Evolutionary conservation across 2,329 filamentous ascomycete genomes (phyloP).

Genomic region (Colletotrichum sp.): DNA sequence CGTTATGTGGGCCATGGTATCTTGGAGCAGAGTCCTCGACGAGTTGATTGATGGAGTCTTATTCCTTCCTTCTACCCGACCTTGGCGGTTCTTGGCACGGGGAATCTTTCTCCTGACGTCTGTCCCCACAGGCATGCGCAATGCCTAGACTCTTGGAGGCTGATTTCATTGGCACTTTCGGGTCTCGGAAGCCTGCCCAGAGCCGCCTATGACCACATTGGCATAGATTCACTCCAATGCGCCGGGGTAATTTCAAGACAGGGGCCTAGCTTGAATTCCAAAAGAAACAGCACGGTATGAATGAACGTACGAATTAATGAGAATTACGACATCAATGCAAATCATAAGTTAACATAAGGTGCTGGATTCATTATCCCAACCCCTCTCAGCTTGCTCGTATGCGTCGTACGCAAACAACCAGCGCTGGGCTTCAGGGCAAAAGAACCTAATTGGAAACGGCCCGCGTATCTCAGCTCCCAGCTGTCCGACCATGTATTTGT

Average conservation of each 20-base stretch:
- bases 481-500: background rate
- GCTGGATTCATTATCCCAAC: constrained; percentile 4
- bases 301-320: background rate
- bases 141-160: background rate
- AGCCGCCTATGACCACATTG: background rate
- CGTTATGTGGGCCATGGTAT: background rate
- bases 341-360: background rate
- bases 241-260: background rate
- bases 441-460: constrained; percentile 5
- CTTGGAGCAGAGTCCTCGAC: background rate
- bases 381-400: constrained; percentile 20
- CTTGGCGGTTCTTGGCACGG: background rate
- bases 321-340: background rate
- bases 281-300: background rate
- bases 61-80: background rate
- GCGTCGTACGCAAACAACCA: constrained; percentile 11
- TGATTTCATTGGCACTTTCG: background rate
- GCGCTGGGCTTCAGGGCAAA: constrained; percentile 1
- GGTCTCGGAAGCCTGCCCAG: background rate
- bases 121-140: background rate
- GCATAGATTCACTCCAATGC: background rate
- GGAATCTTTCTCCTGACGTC: background rate
- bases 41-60: background rate
- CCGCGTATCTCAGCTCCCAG: background rate
- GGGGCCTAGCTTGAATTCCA: background rate